These are phyloP conservation scores for Penium margaritaceum DNA, from an alignment of 139 green algal species.

Conservation along the genomic window DNA sequence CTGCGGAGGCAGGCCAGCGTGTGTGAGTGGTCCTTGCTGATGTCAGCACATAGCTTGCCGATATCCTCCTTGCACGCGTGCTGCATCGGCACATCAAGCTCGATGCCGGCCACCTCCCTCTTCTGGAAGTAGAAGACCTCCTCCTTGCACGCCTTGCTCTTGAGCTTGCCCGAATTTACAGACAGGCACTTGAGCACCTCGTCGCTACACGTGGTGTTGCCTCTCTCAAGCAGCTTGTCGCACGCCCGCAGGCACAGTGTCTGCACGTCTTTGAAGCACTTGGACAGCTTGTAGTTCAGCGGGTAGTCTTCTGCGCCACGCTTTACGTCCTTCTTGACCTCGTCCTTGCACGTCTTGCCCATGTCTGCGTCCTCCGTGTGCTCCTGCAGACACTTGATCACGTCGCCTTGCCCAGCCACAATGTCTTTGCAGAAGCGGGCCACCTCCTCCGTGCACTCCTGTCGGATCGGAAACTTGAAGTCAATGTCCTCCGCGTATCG, in stretches of 20 bases:
- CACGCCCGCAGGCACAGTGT: conserved; percentile 59
- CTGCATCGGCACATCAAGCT: conserved; percentile 63
- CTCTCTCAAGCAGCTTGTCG: conserved; percentile 45
- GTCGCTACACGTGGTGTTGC: conserved; percentile 61
- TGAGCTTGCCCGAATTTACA: conserved; percentile 59
- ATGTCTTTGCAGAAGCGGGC: background rate
- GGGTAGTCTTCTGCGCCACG: conserved; percentile 62
- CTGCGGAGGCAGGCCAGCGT: conserved; percentile 69
- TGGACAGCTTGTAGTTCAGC: conserved; percentile 69
- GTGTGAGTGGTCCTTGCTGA: conserved; percentile 51
- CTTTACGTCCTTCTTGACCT: conserved; percentile 60
- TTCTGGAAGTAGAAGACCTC: conserved; percentile 65
- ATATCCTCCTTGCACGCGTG: conserved; percentile 10
- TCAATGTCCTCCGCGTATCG: conserved; percentile 49
- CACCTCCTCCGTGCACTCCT: conserved; percentile 59
- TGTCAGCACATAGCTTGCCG: background rate
- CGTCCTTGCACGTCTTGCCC: conserved; percentile 58
- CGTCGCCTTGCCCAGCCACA: too few species aligned
- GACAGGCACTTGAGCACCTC: conserved; percentile 78
- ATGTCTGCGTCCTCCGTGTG: conserved; percentile 62
- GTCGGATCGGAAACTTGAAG: conserved; percentile 61
- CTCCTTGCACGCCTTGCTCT: conserved; percentile 4
- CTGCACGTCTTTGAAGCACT: conserved; percentile 63
- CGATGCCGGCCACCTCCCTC: conserved; percentile 71
- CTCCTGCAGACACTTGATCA: conserved; percentile 66